Percentiles rank a stretch among this genome's conserved stretches.
These are phyloP conservation scores for Aspergillus bombycis DNA, from an alignment of 2,329 filamentous ascomycete genomes.

Conservation along the genomic window DNA sequence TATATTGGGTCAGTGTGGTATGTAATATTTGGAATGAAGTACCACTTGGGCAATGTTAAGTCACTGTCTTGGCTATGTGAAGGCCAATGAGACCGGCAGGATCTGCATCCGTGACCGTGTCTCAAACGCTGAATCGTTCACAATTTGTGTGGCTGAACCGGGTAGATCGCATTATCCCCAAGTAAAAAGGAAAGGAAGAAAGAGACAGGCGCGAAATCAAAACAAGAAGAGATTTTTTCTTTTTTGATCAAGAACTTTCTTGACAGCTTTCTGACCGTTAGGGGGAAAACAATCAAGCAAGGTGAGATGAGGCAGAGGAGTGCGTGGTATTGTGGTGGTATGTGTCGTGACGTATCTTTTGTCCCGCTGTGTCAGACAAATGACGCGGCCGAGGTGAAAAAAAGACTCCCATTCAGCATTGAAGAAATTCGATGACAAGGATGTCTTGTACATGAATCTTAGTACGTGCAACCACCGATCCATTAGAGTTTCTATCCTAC, in stretches of 20 bases:
- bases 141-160: conserved; percentile 19
- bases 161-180: conserved; percentile 15
- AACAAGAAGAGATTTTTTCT: not conserved
- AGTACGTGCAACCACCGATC: not conserved
- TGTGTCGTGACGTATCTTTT: conserved; percentile 2
- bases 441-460: not conserved
- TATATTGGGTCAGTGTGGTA: conserved; percentile 1
- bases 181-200: not conserved
- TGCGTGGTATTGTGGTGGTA: conserved; percentile 3
- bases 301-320: not conserved
- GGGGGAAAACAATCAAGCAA: not conserved
- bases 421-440: not conserved
- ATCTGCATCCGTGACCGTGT: conserved; percentile 24
- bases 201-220: not conserved
- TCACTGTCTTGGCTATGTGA: conserved; percentile 4
- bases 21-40: conserved; percentile 13
- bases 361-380: conserved; percentile 1
- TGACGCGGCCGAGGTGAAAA: conserved; percentile 4
- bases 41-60: conserved; percentile 1
- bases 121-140: conserved; percentile 23
- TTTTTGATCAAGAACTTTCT: not conserved
- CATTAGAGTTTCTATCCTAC: conserved; percentile 2
- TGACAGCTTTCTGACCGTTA: not conserved
- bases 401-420: not conserved
- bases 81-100: conserved; percentile 18